These are phyloP conservation scores for Trypanosoma avium DNA, from an alignment of 208 protist species.

Conservation along the genomic window DNA sequence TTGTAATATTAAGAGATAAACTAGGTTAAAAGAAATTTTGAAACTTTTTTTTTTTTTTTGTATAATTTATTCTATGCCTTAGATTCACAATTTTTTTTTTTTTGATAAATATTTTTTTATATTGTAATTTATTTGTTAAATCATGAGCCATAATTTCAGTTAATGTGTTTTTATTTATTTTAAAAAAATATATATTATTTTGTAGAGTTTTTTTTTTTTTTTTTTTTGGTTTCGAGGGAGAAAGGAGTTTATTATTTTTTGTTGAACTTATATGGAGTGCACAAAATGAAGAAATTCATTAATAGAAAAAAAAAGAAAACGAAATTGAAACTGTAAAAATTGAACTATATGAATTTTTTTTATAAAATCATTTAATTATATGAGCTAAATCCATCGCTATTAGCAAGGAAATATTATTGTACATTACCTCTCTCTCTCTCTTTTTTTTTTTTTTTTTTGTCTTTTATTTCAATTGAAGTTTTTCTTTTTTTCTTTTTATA, in stretches of 20 bases:
- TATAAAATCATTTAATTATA: too few relatives aligned
- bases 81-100: not conserved
- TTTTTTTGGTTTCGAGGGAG: too few relatives aligned
- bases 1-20: too few relatives aligned
- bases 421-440: not conserved
- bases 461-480: conserved; percentile 3
- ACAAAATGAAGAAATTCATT: too few relatives aligned
- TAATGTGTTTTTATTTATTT: conserved; percentile 8
- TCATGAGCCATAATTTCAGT: not conserved
- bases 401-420: too few relatives aligned
- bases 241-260: not conserved
- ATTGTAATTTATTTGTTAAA: not conserved
- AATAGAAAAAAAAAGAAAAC: too few relatives aligned
- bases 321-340: too few relatives aligned
- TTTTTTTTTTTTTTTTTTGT: conserved; percentile 27
- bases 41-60: not conserved
- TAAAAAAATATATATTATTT: not conserved
- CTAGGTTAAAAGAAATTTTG: too few relatives aligned
- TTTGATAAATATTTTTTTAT: not conserved
- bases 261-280: too few relatives aligned
- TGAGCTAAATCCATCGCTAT: too few relatives aligned
- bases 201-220: not conserved
- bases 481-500: conserved; percentile 9
- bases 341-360: too few relatives aligned
- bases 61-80: not conserved